Conservation (phyloP, 2,329 filamentous ascomycete genomes). For the Helotiales sp. region DNA sequence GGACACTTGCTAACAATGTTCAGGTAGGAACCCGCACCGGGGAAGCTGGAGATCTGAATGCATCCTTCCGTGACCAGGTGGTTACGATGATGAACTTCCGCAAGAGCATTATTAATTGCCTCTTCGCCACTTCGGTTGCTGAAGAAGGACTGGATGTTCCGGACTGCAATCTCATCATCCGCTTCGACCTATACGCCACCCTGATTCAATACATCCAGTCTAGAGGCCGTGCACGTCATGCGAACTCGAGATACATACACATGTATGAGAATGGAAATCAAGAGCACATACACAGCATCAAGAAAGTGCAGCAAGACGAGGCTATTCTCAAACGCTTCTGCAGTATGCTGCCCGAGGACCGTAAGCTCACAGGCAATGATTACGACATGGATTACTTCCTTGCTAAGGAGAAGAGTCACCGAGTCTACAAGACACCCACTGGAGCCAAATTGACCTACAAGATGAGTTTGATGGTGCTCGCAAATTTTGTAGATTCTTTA, state of each 20-base stretch:
- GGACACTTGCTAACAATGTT: not conserved
- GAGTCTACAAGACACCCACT: conserved; percentile 60
- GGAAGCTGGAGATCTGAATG: conserved; percentile 54
- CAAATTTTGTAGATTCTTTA: conserved; percentile 72
- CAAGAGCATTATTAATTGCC: conserved; percentile 58
- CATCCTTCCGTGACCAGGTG: conserved; percentile 72
- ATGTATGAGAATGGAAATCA: conserved; percentile 76
- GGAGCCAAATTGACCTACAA: conserved; percentile 79
- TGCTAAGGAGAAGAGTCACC: conserved; percentile 42
- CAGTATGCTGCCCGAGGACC: conserved; percentile 69
- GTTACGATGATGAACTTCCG: conserved; percentile 67
- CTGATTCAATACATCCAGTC: conserved; percentile 97
- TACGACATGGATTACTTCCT: conserved; percentile 57
- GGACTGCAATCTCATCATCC: conserved; percentile 64
- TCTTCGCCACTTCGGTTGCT: conserved; percentile 66
- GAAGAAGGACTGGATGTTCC: conserved; percentile 70
- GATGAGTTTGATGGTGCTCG: conserved; percentile 70
- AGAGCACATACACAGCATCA: conserved; percentile 55
- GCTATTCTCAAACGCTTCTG: conserved; percentile 74
- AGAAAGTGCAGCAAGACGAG: conserved; percentile 62
- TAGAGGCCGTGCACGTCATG: conserved; percentile 78
- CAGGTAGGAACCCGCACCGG: conserved; percentile 49
- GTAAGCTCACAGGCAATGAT: conserved; percentile 63
- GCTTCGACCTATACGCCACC: conserved; percentile 86
- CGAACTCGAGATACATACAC: conserved; percentile 76